These are phyloP conservation scores for Aspergillus funiculosus DNA, from an alignment of 495 filamentous ascomycete species.

Conservation along the genomic window DNA sequence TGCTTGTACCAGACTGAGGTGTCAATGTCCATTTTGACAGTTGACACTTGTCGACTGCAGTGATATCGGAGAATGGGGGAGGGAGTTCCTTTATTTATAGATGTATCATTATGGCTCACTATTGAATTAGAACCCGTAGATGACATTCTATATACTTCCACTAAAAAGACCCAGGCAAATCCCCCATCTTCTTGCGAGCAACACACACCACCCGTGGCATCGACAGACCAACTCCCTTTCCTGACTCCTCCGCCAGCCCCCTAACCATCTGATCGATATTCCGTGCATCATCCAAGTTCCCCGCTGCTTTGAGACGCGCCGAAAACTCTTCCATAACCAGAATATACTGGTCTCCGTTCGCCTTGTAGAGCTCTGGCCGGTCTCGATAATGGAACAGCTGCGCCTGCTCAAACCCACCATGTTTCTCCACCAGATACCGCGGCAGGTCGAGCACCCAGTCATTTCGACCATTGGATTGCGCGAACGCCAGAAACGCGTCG, in stretches of 20 bases:
- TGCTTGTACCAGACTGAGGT: slow-evolving; percentile 9
- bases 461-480: slow-evolving; percentile 11
- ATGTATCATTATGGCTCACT: too few species aligned
- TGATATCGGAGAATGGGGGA: too few species aligned
- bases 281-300: not conserved
- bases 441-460: slow-evolving; percentile 19
- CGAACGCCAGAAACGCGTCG: slow-evolving; percentile 4
- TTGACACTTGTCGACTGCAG: too few species aligned
- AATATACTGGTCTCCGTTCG: slow-evolving; percentile 14
- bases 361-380: slow-evolving; percentile 8
- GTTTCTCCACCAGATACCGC: not conserved
- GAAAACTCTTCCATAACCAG: slow-evolving; percentile 15
- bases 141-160: too few species aligned
- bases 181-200: slow-evolving; percentile 3
- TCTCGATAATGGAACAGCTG: slow-evolving; percentile 9
- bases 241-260: not conserved
- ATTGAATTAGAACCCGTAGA: too few species aligned
- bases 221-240: slow-evolving; percentile 1
- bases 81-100: too few species aligned
- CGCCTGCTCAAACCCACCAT: slow-evolving; percentile 9
- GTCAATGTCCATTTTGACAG: slow-evolving; percentile 1
- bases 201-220: slow-evolving; percentile 5
- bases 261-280: not conserved
- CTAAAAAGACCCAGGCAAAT: too few species aligned
- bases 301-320: not conserved